Conservation (phyloP, 192 early-diverging fungal genomes). For the Backusella morwellensis region DNA sequence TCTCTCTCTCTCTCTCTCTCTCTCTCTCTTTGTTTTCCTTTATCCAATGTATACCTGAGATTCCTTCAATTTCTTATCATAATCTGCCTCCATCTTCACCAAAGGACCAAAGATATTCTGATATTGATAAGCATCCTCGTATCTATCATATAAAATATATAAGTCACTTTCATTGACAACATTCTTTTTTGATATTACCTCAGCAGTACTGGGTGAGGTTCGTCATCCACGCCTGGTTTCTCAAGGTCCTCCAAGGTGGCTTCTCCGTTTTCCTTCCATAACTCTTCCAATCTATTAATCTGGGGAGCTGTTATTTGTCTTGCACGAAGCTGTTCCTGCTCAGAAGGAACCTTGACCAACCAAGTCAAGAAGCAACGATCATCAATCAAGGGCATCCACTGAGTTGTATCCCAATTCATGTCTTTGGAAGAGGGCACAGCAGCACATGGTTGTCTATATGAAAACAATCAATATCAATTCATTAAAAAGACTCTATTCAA, state of each 20-base stretch:
- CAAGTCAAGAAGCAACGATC: conserved; percentile 93
- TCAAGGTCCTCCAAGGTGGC: conserved; percentile 82
- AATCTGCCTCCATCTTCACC: conserved; percentile 82
- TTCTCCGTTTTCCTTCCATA: conserved; percentile 79
- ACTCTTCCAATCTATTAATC: conserved; percentile 84
- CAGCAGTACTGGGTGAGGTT: conserved; percentile 80
- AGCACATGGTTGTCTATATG: conserved; percentile 82
- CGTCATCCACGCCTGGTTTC: conserved; percentile 79
- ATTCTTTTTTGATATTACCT: conserved; percentile 38
- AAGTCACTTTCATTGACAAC: neutral
- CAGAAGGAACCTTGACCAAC: conserved; percentile 89
- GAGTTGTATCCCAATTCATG: conserved; percentile 92
- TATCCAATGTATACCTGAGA: conserved; percentile 38
- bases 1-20: neutral
- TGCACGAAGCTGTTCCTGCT: conserved; percentile 80
- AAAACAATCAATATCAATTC: neutral
- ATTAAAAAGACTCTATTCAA: neutral
- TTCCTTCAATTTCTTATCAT: conserved; percentile 51
- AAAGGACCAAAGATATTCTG: conserved; percentile 94
- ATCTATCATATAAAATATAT: conserved; percentile 42
- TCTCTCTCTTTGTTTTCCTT: neutral
- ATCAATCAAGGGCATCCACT: conserved; percentile 96
- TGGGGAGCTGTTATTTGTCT: conserved; percentile 80
- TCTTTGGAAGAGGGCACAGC: conserved; percentile 88
- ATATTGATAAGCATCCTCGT: conserved; percentile 98